These are phyloP conservation scores for Phytophthora hybrid DNA, from an alignment of 352 stramenopile species.

Conservation along the genomic window DNA sequence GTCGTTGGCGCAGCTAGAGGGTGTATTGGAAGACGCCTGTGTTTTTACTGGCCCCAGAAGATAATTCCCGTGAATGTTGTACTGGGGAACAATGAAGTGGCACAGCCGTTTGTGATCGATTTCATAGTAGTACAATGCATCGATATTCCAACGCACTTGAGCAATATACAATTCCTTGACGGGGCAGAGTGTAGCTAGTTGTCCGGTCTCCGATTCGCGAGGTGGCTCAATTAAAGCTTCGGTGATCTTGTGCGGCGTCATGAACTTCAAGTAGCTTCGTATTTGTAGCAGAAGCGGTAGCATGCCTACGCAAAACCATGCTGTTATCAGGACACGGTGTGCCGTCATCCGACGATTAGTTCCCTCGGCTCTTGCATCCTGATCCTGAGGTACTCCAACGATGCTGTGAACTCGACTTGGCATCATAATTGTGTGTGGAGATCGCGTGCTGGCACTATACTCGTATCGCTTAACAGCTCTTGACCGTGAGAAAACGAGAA, in stretches of 20 bases:
- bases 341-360: slow-evolving; percentile 2
- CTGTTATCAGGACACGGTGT: neutral
- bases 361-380: neutral
- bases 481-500: neutral
- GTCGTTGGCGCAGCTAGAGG: neutral
- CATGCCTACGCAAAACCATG: slow-evolving; percentile 12
- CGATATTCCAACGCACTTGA: slow-evolving; percentile 26
- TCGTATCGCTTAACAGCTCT: neutral
- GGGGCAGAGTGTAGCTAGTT: slow-evolving; percentile 2
- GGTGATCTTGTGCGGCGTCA: slow-evolving; percentile 25
- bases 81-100: slow-evolving; percentile 21
- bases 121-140: slow-evolving; percentile 3
- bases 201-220: neutral
- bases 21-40: neutral
- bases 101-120: slow-evolving; percentile 2
- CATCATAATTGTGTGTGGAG: neutral
- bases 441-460: neutral
- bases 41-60: neutral
- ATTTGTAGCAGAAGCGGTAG: slow-evolving; percentile 6
- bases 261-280: slow-evolving; percentile 25
- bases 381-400: neutral
- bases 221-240: slow-evolving; percentile 1
- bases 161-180: slow-evolving; percentile 18
- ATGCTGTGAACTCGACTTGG: neutral
- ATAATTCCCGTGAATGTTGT: slow-evolving; percentile 28